Evolutionary conservation across 176 grass and related monocot genomes (phyloP), one percentile per base, ranked within the genome.

Genomic region (Oryza officinalis): DNA sequence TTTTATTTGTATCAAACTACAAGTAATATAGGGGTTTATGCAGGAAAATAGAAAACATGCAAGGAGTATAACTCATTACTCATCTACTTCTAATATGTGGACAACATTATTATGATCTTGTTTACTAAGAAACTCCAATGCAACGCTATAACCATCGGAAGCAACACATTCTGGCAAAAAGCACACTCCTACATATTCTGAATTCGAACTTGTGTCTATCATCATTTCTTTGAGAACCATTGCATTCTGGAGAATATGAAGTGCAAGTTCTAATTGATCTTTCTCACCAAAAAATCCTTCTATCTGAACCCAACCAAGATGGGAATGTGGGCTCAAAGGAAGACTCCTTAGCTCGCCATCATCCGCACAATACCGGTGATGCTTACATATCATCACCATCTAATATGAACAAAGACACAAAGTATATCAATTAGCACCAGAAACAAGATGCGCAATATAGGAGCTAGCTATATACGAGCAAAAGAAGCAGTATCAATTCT

Each of bases 211-310:
- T 75, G 72, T 45, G 31, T 75, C 9, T 12, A 75, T 75, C 17
- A 22, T 75, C 72, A 75, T 52, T 33, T 45, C 4, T 75, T 75
- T 57, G 17, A 75, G 46, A 27, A n/a, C 72, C 4, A 1, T 22
- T 12, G 72, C 72, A 54, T 75, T 75, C 14, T 1, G 47, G 27
- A 75, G 47, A 57, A 75, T 75, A 57, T 75, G 72, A 75, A 75
- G 72, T 22, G 47, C 72, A 27, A 75, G 72, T 47, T 75, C 72
- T 31, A 75, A 47, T 32, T 75, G 72, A 75, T 75, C 72, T 75
- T 75, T 75, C 72, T 75, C 72, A 3, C 72, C 28, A 1, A 57
- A 32, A 3, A 75, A 75, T 33, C 72, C 72, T 30, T 28, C 54
- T 57, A 75, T 75, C 7, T 22, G 18, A 20, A 35, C 47, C 47